These are phyloP conservation scores for Aureobasidium sp. DNA, from an alignment of 2,329 filamentous ascomycete genomes.

Conservation along the genomic window DNA sequence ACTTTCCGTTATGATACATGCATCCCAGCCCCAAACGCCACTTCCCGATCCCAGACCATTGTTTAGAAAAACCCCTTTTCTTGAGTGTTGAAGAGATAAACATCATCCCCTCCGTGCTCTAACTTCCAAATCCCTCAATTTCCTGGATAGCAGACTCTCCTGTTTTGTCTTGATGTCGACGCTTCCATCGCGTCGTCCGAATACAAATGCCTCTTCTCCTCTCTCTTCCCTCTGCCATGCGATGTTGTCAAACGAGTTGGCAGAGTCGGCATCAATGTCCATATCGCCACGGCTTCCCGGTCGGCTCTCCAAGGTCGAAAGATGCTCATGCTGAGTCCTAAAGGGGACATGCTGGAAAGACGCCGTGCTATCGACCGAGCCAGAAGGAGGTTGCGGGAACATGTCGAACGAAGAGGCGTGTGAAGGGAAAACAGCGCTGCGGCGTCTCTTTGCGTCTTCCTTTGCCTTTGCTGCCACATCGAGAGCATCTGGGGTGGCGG, in stretches of 20 bases:
- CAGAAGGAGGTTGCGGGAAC: not conserved
- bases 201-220: not conserved
- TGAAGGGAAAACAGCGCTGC: conserved; percentile 18
- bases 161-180: not conserved
- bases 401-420: not conserved
- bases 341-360: not conserved
- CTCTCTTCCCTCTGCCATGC: not conserved
- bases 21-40: no score
- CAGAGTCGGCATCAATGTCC: not conserved
- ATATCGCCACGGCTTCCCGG: not conserved
- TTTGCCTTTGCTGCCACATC: not conserved
- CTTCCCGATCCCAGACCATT: no score
- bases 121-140: not conserved
- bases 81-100: no score
- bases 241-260: no score
- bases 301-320: not conserved
- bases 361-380: not conserved
- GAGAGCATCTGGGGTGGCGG: not conserved
- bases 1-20: no score
- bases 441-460: conserved; percentile 24
- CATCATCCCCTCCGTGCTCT: no score
- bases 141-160: not conserved
- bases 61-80: no score
- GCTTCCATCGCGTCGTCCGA: not conserved
- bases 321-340: not conserved